Evolutionary conservation across 805 yeast species (phyloP).

Genomic region (Spencermartinsiella europaea): DNA sequence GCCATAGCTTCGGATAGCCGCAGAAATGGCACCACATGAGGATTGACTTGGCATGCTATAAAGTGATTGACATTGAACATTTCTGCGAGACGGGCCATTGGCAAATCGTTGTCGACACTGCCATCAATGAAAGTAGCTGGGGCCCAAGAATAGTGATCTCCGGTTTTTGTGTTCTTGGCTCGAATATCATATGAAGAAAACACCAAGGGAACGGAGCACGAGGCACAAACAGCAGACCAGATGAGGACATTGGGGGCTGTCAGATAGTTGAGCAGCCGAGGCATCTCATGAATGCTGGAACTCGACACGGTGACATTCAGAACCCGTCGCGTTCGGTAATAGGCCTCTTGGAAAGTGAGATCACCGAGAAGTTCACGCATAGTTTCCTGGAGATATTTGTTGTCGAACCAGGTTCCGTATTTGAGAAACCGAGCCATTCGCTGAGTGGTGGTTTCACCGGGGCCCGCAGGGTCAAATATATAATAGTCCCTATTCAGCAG

Average conservation of each 20-base stretch:
- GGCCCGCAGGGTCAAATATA: conserved; percentile 52
- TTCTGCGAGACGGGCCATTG: conserved; percentile 83
- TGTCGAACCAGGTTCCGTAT: conserved; percentile 87
- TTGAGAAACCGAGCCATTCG: conserved; percentile 62
- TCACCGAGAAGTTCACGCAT: conserved; percentile 80
- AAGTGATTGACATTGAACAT: conserved; percentile 98
- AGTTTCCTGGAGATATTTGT: conserved; percentile 60
- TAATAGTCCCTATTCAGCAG: conserved; percentile 45
- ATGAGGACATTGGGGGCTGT: conserved; percentile 92
- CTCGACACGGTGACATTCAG: conserved; percentile 92
- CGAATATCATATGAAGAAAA: conserved; percentile 81
- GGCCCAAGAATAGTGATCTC: conserved; percentile 74
- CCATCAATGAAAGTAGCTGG: conserved; percentile 88
- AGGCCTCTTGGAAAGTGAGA: conserved; percentile 89
- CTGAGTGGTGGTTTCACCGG: conserved; percentile 47
- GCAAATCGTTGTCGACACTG: conserved; percentile 90
- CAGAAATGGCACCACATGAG: conserved; percentile 88
- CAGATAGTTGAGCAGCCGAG: conserved; percentile 78
- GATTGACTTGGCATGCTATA: conserved; percentile 95
- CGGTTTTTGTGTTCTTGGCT: conserved; percentile 74
- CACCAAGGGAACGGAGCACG: conserved; percentile 90
- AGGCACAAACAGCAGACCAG: conserved; percentile 87
- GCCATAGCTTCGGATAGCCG: conserved; percentile 19
- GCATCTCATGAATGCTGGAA: conserved; percentile 86
- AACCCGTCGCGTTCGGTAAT: conserved; percentile 89